Conservation (phyloP, 352 stramenopile genomes). For the Aphanomyces euteiches region DNA sequence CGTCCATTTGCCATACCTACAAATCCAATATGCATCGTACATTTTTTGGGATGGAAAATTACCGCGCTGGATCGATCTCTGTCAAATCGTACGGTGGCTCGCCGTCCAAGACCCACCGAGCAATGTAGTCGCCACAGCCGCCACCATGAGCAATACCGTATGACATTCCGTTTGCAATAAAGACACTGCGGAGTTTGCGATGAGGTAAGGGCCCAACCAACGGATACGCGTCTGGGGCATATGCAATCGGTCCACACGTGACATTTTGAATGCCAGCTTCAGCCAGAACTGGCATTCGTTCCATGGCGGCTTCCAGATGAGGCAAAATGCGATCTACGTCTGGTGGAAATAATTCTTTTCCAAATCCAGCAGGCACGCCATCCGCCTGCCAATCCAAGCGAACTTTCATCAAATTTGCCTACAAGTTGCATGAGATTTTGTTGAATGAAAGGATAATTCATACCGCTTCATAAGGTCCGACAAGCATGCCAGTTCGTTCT, state of each 20-base stretch:
- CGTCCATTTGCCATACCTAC: slow-evolving; percentile 28
- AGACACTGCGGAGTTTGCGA: slow-evolving; percentile 44
- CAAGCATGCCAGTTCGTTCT: slow-evolving; percentile 45
- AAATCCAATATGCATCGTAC: not conserved
- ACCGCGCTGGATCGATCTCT: slow-evolving; percentile 33
- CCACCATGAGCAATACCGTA: slow-evolving; percentile 61
- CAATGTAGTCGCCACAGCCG: slow-evolving; percentile 50
- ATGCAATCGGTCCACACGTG: slow-evolving; percentile 28
- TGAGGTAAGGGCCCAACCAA: slow-evolving; percentile 46
- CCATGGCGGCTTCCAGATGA: slow-evolving; percentile 40
- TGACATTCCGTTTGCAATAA: slow-evolving; percentile 52
- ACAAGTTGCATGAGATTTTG: slow-evolving; percentile 22
- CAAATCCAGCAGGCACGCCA: slow-evolving; percentile 50
- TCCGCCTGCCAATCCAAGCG: slow-evolving; percentile 54
- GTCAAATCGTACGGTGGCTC: slow-evolving; percentile 42
- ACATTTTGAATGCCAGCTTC: slow-evolving; percentile 34
- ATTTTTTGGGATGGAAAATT: not conserved
- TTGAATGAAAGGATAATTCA: slow-evolving; percentile 25
- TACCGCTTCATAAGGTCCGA: slow-evolving; percentile 58
- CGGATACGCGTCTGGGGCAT: slow-evolving; percentile 43
- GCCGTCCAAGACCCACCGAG: slow-evolving; percentile 53
- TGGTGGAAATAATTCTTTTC: slow-evolving; percentile 35
- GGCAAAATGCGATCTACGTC: slow-evolving; percentile 41
- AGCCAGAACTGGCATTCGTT: slow-evolving; percentile 32
- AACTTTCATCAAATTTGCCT: slow-evolving; percentile 39